A percentile compares a stretch with the other conserved stretches of the same genome.
phyloP scores from a whole-genome alignment of 2,329 filamentous ascomycete genomes.

The Fusarium compactum region DNA sequence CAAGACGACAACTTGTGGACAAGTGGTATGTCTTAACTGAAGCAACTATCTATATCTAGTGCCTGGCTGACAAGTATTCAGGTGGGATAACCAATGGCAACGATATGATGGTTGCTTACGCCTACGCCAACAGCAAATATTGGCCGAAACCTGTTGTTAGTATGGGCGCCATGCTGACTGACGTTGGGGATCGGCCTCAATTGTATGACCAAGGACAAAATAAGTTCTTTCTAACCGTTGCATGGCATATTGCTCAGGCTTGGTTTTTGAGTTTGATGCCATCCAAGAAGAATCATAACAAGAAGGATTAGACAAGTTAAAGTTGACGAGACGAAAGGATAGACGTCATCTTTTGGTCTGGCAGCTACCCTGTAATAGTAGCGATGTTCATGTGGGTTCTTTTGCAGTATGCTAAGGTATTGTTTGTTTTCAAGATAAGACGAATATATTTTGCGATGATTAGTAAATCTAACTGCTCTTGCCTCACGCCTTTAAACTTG shows the following conservation, averaged over 20 bases:
- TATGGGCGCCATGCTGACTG: slow-evolving; percentile 57
- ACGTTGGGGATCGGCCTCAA: slow-evolving; percentile 63
- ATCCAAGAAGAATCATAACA: background rate
- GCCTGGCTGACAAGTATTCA: slow-evolving; percentile 31
- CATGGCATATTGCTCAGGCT: slow-evolving; percentile 56
- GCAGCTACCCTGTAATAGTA: background rate
- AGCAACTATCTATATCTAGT: too few species aligned
- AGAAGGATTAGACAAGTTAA: background rate
- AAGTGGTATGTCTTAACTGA: slow-evolving; percentile 56
- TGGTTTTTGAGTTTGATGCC: slow-evolving; percentile 34
- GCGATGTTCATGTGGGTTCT: background rate
- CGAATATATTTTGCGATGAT: background rate
- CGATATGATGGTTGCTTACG: slow-evolving; percentile 66
- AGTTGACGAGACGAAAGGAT: background rate
- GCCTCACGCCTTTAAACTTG: background rate
- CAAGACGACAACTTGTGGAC: slow-evolving; percentile 67
- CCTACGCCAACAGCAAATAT: slow-evolving; percentile 55
- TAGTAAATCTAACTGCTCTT: background rate
- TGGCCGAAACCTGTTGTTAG: slow-evolving; percentile 60
- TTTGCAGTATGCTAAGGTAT: background rate
- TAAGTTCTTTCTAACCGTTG: slow-evolving; percentile 50
- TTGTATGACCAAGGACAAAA: slow-evolving; percentile 56
- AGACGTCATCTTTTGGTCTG: background rate
- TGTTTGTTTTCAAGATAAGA: background rate
- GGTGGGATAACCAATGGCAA: slow-evolving; percentile 69